Base-by-base conservation (phyloP, 106 monocot species). In the Posidonia australis region DNA sequence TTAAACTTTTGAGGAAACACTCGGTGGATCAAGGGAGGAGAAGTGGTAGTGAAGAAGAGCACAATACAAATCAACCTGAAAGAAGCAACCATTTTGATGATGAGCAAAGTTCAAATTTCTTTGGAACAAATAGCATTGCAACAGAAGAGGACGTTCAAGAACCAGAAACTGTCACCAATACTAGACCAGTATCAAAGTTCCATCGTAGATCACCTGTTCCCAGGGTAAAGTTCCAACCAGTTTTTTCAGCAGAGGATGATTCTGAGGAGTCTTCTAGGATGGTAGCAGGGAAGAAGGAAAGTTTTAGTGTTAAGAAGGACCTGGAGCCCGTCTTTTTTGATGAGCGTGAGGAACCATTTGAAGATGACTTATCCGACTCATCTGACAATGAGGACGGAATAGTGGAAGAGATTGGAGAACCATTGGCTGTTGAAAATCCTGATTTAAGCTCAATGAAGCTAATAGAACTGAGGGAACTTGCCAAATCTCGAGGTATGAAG, bases 401-500 rank as follows among this genome's bases (percentile, higher is more conserved):
- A 1, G 53, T 72, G 12, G 72, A 62, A 43, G 84, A 68, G 14
- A 29, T 31, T 46, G 61, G n/a, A 46, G 74, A 71, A 55, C 26
- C 54, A 52, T 58, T 65, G 42, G 26, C 44, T 18, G 51, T 36
- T 12, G 73, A 73, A 29, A 62, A 26, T 66, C 19, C 58, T 26
- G 80, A 87, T 60, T 64, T 98, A 56, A 65, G 69, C 55, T 72
- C 79, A 30, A 65, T 90, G 79, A 98, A 91, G 67, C 71, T 91
- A 9, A 19, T 72, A 16, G 91, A 98, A 67, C 58, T 98, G 54
- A 78, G 82, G 32, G 87, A 65, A 5, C 63, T 98, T 67, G 98
- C 91, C 1, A 98, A 91, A 49, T 85, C 87, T 63, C 77, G 71
- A 64, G 98, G 98, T 17, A 51, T 88, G 23, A 98, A 85, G 54